Conservation (phyloP, 768 basidiomycete genomes). For the Stropharia rugosoannulata region DNA sequence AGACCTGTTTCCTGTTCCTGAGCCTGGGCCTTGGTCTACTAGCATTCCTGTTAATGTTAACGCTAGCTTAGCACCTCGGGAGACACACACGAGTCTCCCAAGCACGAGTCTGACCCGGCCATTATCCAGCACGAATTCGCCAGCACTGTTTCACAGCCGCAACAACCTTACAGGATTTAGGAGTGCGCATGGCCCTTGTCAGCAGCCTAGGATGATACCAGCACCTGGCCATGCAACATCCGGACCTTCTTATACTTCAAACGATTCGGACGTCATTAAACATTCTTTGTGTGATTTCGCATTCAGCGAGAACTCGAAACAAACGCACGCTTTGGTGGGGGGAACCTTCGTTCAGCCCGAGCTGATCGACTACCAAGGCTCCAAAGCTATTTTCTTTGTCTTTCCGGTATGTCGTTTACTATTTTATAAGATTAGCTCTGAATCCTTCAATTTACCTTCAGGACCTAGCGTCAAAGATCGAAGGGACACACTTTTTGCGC, state of each 20-base stretch:
- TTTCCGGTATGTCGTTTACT: conserved; percentile 45
- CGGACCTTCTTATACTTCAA: conserved; percentile 14
- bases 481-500: conserved; percentile 64
- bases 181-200: no score
- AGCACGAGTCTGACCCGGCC: no score
- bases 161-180: no score
- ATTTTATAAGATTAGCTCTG: not conserved
- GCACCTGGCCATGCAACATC: conserved; percentile 4
- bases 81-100: no score
- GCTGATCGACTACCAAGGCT: conserved; percentile 54
- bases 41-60: not conserved
- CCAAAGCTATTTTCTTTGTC: conserved; percentile 57
- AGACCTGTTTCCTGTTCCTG: conserved; percentile 67
- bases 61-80: no score
- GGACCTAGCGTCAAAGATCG: conserved; percentile 72
- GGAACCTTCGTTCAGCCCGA: conserved; percentile 60
- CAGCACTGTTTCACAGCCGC: no score
- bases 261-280: conserved; percentile 31
- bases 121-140: no score
- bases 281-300: conserved; percentile 39
- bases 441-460: conserved; percentile 19
- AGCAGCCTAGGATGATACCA: no score
- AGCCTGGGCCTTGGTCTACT: conserved; percentile 10
- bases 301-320: conserved; percentile 49
- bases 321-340: conserved; percentile 55